Conservation (phyloP, 257 asterid genomes). For the Gentiana straminea region DNA sequence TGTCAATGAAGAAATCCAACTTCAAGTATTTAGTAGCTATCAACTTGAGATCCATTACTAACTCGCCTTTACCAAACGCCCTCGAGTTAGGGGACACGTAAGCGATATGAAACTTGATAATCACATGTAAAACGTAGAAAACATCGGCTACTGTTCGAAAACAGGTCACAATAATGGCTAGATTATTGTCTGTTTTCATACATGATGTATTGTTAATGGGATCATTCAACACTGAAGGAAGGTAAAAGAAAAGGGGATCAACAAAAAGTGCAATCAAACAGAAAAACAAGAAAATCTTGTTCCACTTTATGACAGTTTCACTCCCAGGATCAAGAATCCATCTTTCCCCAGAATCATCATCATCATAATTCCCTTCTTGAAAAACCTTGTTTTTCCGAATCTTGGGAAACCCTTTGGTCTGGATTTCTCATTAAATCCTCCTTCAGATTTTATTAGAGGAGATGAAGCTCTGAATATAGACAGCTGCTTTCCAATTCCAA, state of each 20-base stretch:
- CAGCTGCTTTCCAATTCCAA: constrained; percentile 30
- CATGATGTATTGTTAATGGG: constrained; percentile 43
- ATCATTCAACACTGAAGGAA: constrained; percentile 50
- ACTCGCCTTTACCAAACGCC: constrained; percentile 90
- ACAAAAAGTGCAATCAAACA: constrained; percentile 73
- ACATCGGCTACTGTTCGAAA: constrained; percentile 74
- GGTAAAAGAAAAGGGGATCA: constrained; percentile 75
- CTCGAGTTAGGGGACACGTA: constrained; percentile 78
- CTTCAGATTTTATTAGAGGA: constrained; percentile 35
- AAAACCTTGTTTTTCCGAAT: constrained; percentile 50
- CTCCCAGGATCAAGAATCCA: constrained; percentile 73
- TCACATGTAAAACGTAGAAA: constrained; percentile 50
- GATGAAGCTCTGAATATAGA: constrained; percentile 27
- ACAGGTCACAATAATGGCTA: constrained; percentile 61
- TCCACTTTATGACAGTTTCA: constrained; percentile 67
- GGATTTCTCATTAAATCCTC: constrained; percentile 27
- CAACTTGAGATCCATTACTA: constrained; percentile 56
- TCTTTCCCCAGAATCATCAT: constrained; percentile 26
- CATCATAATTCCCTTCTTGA: constrained; percentile 38
- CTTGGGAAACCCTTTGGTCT: constrained; percentile 17
- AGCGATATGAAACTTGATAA: constrained; percentile 66
- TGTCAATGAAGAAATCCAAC: constrained; percentile 60
- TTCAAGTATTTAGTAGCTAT: constrained; percentile 63
- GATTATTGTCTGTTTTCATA: constrained; percentile 52
- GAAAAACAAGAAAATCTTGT: constrained; percentile 54